Conservation (phyloP, 805 yeast species). For the Nakazawaea pomicola region DNA sequence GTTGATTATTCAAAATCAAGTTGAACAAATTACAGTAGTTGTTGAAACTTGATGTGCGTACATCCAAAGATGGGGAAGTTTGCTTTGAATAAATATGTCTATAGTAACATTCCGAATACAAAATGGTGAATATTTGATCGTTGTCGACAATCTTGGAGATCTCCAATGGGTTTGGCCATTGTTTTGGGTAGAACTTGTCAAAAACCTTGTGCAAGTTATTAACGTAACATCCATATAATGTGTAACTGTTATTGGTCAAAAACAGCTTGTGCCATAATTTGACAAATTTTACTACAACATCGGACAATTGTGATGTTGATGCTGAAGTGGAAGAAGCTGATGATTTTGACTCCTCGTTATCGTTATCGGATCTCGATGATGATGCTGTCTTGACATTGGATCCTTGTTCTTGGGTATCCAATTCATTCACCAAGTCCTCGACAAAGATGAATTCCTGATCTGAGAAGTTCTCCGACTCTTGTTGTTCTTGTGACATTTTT, state of each 20-base stretch:
- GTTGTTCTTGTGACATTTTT: neutral
- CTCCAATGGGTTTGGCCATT: conserved; percentile 43
- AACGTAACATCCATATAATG: conserved; percentile 40
- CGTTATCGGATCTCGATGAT: too few species aligned
- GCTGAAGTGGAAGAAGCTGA: neutral
- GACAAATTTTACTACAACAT: conserved; percentile 37
- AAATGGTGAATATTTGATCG: conserved; percentile 39
- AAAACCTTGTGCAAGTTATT: conserved; percentile 39
- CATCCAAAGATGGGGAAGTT: conserved; percentile 34
- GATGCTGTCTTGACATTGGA: too few species aligned
- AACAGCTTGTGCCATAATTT: conserved; percentile 36
- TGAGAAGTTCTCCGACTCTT: conserved; percentile 10
- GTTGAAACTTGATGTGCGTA: conserved; percentile 41
- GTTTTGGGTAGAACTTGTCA: conserved; percentile 35
- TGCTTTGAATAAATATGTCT: conserved; percentile 43
- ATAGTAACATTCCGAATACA: conserved; percentile 46
- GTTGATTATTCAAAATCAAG: conserved; percentile 35
- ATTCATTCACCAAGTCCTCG: conserved; percentile 10
- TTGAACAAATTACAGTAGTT: conserved; percentile 46
- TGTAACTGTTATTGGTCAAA: conserved; percentile 37
- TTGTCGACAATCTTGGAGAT: conserved; percentile 38
- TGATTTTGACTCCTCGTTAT: neutral
- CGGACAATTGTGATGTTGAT: too few species aligned
- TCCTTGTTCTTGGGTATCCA: conserved; percentile 1
- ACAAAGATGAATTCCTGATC: conserved; percentile 13